Evolutionary conservation across 1,284 basidiomycete species (phyloP), one percentile per base, ranked within the genome.

Genomic region (Boletus hoseneyae): DNA sequence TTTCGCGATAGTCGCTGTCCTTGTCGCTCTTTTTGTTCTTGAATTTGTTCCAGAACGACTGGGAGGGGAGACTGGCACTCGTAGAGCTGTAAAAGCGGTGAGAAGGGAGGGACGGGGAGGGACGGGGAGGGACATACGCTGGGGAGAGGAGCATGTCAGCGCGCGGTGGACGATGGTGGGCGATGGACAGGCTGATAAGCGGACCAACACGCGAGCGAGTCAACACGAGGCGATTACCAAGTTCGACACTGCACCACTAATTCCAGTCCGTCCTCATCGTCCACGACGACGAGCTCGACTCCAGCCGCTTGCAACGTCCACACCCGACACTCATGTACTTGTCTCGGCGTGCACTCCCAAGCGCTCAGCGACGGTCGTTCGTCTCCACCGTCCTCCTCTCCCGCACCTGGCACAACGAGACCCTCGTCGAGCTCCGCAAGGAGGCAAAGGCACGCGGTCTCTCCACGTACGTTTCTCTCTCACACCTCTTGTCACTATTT

Each of bases 101-200:
- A n/a, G 15, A 39, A 41, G 21, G 53, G 68, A 57, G 13, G 7
- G 56, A 63, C 54, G 42, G 58, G 60, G 53, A 66, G 55, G 46
- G 57, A 54, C 52, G 56, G 50, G 49, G 53, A 50, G 55, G 60
- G 23, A 75, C 86, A 64, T 78, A 90, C 87, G 85, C 81, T 65
- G 87, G 87, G 58, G 85, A 87, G 67, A 80, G 79, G 61, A 88
- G 78, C 87, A 88, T 89, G 69, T 54, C 66, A 52, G 48, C 53
- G 40, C 7, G 21, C 19, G 18, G 56, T 54, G 54, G 55, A 58
- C 61, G 57, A 57, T 65, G 58, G 53, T 48, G 58, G 56, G 50
- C 49, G 57, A 56, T 55, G 54, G 39, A 52, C 55, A 55, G 53
- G 51, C 48, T 44, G 58, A 45, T 45, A 47, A 53, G 47, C 53